Percentiles rank a stretch among this genome's conserved stretches.
Conservation (phyloP, 352 stramenopile genomes). For the Globisporangium orthogonon region DNA sequence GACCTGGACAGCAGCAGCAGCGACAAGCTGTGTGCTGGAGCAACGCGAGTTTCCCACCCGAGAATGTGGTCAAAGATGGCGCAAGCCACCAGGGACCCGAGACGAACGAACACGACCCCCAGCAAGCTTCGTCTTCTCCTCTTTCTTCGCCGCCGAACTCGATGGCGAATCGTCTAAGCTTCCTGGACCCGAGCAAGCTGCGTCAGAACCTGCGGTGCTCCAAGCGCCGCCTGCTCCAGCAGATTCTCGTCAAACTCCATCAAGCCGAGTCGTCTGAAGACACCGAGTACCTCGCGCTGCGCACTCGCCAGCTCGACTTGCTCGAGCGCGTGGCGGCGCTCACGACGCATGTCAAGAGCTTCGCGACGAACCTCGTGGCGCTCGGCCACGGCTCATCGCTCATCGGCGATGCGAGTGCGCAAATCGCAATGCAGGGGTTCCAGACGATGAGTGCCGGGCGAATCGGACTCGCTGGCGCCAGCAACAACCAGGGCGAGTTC, state of each 20-base stretch:
- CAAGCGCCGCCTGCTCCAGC: slow-evolving; percentile 40
- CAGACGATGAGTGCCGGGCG: not conserved
- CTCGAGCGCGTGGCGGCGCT: slow-evolving; percentile 19
- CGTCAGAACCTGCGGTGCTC: slow-evolving; percentile 28
- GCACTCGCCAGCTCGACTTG: slow-evolving; percentile 25
- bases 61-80: not conserved
- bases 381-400: slow-evolving; percentile 24
- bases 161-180: not conserved
- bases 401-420: slow-evolving; percentile 19
- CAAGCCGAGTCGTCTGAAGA: slow-evolving; percentile 32
- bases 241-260: slow-evolving; percentile 35
- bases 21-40: slow-evolving; percentile 10
- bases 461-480: not conserved
- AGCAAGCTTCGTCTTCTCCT: not conserved
- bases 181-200: slow-evolving; percentile 9
- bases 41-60: slow-evolving; percentile 5
- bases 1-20: slow-evolving; percentile 2
- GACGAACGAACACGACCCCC: not conserved
- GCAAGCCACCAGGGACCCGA: not conserved
- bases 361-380: slow-evolving; percentile 31
- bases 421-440: slow-evolving; percentile 15
- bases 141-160: not conserved
- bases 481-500: not conserved
- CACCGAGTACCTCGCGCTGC: slow-evolving; percentile 28
- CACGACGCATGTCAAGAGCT: slow-evolving; percentile 32